Conservation (phyloP, 352 stramenopile genomes). For the Phytophthora meadii region DNA sequence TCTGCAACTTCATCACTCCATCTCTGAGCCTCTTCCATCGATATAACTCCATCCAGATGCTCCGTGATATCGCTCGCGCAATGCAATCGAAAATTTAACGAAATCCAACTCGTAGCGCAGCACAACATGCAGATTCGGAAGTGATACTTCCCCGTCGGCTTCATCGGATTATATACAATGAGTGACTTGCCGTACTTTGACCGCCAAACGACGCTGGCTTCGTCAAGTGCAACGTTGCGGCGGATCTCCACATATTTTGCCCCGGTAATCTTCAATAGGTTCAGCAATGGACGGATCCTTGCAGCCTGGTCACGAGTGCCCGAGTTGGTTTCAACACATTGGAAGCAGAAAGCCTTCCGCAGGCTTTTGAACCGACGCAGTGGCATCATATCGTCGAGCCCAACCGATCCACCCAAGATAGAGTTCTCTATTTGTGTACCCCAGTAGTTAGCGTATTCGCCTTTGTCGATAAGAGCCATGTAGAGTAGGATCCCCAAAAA, state of each 20-base stretch:
- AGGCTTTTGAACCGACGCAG: slow-evolving; percentile 29
- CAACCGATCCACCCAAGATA: slow-evolving; percentile 10
- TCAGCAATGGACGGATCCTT: not conserved
- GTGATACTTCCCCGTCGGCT: slow-evolving; percentile 33
- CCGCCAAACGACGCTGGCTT: slow-evolving; percentile 14
- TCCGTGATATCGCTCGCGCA: slow-evolving; percentile 30
- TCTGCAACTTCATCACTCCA: slow-evolving; percentile 10
- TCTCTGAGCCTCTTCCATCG: not conserved
- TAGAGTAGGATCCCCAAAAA: slow-evolving; percentile 11
- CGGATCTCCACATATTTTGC: slow-evolving; percentile 4
- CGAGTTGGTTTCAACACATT: not conserved
- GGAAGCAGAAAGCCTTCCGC: slow-evolving; percentile 28
- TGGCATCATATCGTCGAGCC: slow-evolving; percentile 29
- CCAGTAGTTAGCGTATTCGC: slow-evolving; percentile 43
- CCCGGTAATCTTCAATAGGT: slow-evolving; percentile 7
- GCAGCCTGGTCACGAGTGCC: not conserved
- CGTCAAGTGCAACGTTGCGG: slow-evolving; percentile 9
- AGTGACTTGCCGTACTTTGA: slow-evolving; percentile 3
- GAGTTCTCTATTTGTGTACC: slow-evolving; percentile 24
- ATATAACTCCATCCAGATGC: slow-evolving; percentile 13
- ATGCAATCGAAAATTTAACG: slow-evolving; percentile 34
- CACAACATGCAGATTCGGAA: slow-evolving; percentile 39
- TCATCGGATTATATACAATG: slow-evolving; percentile 12
- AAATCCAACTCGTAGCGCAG: slow-evolving; percentile 35
- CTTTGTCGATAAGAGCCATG: slow-evolving; percentile 33